A percentile compares a stretch with the other conserved stretches of the same genome.
Evolutionary conservation across 306 rosid genomes (phyloP).

Genomic region (Citrullus mucosospermus): DNA sequence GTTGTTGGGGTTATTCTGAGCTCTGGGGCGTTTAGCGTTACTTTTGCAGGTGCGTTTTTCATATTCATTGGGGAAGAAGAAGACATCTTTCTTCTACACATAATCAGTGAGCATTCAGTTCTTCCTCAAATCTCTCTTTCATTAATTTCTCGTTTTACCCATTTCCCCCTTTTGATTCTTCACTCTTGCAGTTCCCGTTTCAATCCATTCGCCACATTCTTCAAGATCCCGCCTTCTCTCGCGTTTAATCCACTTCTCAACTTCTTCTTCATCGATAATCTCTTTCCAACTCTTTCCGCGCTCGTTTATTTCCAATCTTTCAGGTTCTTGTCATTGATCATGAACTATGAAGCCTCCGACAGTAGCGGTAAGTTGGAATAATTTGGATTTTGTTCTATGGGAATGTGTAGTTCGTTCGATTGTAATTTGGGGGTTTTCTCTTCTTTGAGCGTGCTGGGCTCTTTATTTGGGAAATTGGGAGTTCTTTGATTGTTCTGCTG

Average conservation of each 20-base stretch:
- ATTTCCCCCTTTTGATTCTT: neutral
- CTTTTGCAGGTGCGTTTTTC: neutral
- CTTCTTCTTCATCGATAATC: neutral
- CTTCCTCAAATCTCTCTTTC: neutral
- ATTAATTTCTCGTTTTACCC: neutral
- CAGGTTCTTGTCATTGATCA: conserved; percentile 3
- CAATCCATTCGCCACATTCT: neutral
- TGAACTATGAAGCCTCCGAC: conserved; percentile 12
- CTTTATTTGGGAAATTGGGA: neutral
- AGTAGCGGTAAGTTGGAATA: conserved; percentile 6
- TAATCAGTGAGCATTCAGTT: neutral
- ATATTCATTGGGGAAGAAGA: neutral
- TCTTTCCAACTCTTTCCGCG: neutral
- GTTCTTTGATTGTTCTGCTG: neutral
- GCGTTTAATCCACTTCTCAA: neutral
- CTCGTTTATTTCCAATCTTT: neutral
- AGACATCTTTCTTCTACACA: neutral
- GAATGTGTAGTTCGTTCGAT: neutral
- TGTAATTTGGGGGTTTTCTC: neutral
- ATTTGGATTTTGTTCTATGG: neutral
- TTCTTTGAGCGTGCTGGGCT: neutral
- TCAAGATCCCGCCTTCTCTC: neutral
- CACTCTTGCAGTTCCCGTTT: neutral
- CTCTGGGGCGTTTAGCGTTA: neutral
- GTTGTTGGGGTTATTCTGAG: neutral